These are phyloP conservation scores for Monosporascus cannonballus DNA, from an alignment of 2,329 filamentous ascomycete species.

Conservation along the genomic window DNA sequence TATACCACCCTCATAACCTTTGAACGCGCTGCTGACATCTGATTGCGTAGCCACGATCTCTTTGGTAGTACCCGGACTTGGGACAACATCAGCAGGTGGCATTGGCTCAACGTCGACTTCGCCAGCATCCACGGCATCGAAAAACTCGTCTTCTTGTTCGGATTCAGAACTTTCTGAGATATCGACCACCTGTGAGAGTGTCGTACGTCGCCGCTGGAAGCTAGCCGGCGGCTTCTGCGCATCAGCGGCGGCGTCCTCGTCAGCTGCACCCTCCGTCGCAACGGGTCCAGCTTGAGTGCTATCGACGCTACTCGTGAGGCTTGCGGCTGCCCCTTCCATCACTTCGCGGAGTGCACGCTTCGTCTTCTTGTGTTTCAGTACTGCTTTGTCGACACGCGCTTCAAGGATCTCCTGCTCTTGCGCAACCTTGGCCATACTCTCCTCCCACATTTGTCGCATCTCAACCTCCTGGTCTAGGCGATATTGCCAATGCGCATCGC, in stretches of 20 bases:
- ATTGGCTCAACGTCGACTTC: conserved; percentile 76
- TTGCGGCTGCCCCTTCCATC: conserved; percentile 49
- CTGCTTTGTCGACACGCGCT: conserved; percentile 78
- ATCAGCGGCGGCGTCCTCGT: conserved; percentile 24
- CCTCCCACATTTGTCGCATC: conserved; percentile 94
- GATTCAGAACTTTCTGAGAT: conserved; percentile 71
- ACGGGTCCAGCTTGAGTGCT: conserved; percentile 18
- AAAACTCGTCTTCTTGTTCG: conserved; percentile 81
- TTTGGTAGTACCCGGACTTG: conserved; percentile 35
- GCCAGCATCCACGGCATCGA: conserved; percentile 91
- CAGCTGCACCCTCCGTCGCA: conserved; percentile 25
- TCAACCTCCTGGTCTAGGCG: conserved; percentile 85
- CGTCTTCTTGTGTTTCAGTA: conserved; percentile 81
- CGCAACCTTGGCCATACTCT: conserved; percentile 97
- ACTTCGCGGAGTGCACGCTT: conserved; percentile 86
- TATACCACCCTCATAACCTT: conserved; percentile 86
- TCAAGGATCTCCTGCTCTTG: conserved; percentile 90
- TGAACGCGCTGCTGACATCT: conserved; percentile 73
- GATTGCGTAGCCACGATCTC: conserved; percentile 41
- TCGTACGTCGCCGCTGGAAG: conserved; percentile 53
- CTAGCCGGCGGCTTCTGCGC: conserved; percentile 35
- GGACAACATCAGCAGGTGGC: conserved; percentile 41
- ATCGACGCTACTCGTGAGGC: conserved; percentile 28
- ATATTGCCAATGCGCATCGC: conserved; percentile 96
- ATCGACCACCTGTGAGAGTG: conserved; percentile 64